Conservation (phyloP, 306 rosid species). For the Delonix regia region DNA sequence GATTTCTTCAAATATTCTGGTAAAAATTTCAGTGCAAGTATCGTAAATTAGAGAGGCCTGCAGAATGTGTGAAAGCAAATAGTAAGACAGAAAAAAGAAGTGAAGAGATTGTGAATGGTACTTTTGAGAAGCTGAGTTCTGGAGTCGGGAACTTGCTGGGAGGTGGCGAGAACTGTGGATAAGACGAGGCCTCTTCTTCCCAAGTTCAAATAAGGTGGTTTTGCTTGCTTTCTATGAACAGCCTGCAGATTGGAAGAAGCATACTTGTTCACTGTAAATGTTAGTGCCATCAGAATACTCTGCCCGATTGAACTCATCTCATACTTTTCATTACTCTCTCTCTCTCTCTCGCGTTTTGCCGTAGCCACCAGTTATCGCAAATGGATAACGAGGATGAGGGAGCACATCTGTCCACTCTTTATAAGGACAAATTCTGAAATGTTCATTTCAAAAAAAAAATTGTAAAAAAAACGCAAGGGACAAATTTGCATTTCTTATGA, state of each 20-base stretch:
- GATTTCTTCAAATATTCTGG: constrained; percentile 85
- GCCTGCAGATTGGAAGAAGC: constrained; percentile 81
- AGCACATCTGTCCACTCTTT: constrained; percentile 8
- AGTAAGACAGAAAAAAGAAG: neutral
- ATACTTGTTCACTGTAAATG: constrained; percentile 75
- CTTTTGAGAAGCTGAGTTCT: constrained; percentile 74
- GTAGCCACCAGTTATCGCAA: constrained; percentile 43
- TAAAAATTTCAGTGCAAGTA: constrained; percentile 17
- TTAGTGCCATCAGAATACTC: constrained; percentile 79
- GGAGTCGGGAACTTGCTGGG: constrained; percentile 63
- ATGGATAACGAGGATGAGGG: constrained; percentile 45
- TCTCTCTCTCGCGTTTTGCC: neutral
- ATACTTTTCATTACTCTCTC: constrained; percentile 14
- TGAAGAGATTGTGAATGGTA: constrained; percentile 20
- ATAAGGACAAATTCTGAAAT: neutral
- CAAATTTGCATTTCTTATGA: neutral
- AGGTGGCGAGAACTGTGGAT: constrained; percentile 52
- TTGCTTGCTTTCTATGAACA: constrained; percentile 50
- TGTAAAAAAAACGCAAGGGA: neutral
- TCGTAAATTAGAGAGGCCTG: no score
- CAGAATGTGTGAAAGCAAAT: neutral
- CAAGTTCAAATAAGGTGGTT: constrained; percentile 23
- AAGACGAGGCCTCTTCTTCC: constrained; percentile 73
- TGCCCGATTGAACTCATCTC: constrained; percentile 80
- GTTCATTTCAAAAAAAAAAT: neutral